Conservation (phyloP, 129 eudicot species). For the Centrapalus pauciflorus region DNA sequence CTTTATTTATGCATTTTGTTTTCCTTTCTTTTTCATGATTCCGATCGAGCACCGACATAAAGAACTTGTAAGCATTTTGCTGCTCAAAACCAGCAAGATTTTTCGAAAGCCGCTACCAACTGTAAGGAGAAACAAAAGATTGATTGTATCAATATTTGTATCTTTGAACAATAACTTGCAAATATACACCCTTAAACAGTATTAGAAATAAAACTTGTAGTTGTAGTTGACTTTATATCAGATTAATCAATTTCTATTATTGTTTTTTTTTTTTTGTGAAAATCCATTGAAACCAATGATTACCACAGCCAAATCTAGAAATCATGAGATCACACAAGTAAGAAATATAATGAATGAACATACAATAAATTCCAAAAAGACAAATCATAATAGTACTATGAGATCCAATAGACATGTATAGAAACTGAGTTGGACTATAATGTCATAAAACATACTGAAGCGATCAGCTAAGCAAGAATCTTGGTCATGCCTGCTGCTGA, state of each 20-base stretch:
- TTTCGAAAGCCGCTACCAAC: constrained; percentile 76
- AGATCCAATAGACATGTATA: constrained; percentile 45
- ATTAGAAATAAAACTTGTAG: background rate
- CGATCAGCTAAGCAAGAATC: constrained; percentile 39
- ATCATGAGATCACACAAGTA: constrained; percentile 5
- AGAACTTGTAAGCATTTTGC: constrained; percentile 75
- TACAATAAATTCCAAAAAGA: background rate
- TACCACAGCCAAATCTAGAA: no score
- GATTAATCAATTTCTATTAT: background rate
- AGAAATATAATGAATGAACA: constrained; percentile 2
- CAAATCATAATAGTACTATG: background rate
- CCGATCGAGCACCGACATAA: constrained; percentile 60
- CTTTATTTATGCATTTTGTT: constrained; percentile 36
- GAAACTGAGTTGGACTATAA: constrained; percentile 75
- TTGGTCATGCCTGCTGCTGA: constrained; percentile 53
- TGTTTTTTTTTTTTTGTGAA: no score
- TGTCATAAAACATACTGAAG: constrained; percentile 68
- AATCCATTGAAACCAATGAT: no score
- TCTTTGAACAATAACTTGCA: background rate
- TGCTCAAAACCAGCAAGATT: constrained; percentile 75
- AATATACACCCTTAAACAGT: background rate
- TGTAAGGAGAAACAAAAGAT: constrained; percentile 22
- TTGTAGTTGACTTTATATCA: background rate
- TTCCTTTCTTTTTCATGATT: constrained; percentile 68
- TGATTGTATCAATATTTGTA: background rate